These are phyloP conservation scores for Monascus purpureus DNA, from an alignment of 495 filamentous ascomycete species.

Conservation along the genomic window DNA sequence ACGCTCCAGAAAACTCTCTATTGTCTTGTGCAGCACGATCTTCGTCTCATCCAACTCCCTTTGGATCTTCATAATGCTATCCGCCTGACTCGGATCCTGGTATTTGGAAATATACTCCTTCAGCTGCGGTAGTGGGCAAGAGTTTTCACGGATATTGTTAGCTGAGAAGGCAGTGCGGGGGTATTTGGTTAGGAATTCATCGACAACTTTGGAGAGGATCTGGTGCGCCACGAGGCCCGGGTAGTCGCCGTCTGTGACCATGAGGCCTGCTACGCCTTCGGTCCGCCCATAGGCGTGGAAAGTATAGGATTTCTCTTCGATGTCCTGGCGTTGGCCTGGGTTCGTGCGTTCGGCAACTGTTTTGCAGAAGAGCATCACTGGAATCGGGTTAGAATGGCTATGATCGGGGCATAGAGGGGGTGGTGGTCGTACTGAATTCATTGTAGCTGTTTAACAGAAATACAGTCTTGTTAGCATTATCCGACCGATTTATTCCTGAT, in stretches of 20 bases:
- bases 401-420: too few relatives aligned
- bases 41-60: constrained; percentile 96
- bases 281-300: constrained; percentile 85
- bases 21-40: constrained; percentile 91
- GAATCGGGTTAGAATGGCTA: too few relatives aligned
- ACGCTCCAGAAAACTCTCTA: constrained; percentile 74
- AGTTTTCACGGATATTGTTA: constrained; percentile 22
- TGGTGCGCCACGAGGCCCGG: constrained; percentile 85
- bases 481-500: too few relatives aligned
- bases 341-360: constrained; percentile 66
- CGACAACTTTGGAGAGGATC: constrained; percentile 78
- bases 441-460: constrained; percentile 24
- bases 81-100: constrained; percentile 78
- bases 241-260: constrained; percentile 85
- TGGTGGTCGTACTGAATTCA: constrained; percentile 30
- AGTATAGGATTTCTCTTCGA: constrained; percentile 60
- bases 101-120: constrained; percentile 75
- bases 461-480: not conserved
- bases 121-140: constrained; percentile 50
- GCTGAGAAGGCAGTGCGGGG: constrained; percentile 52
- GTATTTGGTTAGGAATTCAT: constrained; percentile 78
- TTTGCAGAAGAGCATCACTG: constrained; percentile 34
- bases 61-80: constrained; percentile 89
- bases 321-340: constrained; percentile 79
- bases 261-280: constrained; percentile 76